A percentile compares a stretch with the other conserved stretches of the same genome.
Conservation (phyloP, 345 rosid species). For the Hibiscus tridactylites region DNA sequence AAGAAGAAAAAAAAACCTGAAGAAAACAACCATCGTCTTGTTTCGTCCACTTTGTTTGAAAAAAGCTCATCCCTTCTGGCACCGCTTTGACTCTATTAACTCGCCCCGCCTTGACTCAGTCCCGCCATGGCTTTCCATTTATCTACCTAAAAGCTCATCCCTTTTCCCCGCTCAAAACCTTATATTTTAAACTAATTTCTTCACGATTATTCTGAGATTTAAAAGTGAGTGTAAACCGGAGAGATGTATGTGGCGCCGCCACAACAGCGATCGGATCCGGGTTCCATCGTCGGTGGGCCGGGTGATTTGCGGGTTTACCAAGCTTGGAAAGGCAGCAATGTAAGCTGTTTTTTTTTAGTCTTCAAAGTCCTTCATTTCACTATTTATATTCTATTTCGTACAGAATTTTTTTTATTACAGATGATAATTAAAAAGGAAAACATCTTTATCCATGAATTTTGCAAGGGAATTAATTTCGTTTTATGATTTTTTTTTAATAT, state of each 20-base stretch:
- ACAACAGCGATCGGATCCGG: conserved; percentile 66
- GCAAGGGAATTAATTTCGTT: not conserved
- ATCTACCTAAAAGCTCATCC: not conserved
- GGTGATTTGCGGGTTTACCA: conserved; percentile 64
- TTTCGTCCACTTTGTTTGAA: not conserved
- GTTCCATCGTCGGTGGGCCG: conserved; percentile 41
- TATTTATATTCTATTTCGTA: too few species aligned
- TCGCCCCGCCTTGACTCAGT: conserved; percentile 7
- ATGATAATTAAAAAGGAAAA: not conserved
- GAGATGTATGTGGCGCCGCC: conserved; percentile 93
- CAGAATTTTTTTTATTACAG: too few species aligned
- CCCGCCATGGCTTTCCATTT: not conserved
- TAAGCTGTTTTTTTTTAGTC: conserved; percentile 21
- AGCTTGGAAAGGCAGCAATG: conserved; percentile 95
- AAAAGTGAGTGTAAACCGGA: conserved; percentile 5
- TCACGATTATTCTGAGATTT: not conserved
- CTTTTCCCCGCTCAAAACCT: not conserved
- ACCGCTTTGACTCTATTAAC: conserved; percentile 22
- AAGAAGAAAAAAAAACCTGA: not conserved
- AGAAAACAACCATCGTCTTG: not conserved
- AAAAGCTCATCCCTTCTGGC: conserved; percentile 27
- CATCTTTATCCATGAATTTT: not conserved
- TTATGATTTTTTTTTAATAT: conserved; percentile 12
- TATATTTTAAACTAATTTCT: not conserved
- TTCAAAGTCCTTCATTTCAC: too few species aligned